Evolutionary conservation across 805 yeast species (phyloP).

Genomic region (Metschnikowia hibisci): DNA sequence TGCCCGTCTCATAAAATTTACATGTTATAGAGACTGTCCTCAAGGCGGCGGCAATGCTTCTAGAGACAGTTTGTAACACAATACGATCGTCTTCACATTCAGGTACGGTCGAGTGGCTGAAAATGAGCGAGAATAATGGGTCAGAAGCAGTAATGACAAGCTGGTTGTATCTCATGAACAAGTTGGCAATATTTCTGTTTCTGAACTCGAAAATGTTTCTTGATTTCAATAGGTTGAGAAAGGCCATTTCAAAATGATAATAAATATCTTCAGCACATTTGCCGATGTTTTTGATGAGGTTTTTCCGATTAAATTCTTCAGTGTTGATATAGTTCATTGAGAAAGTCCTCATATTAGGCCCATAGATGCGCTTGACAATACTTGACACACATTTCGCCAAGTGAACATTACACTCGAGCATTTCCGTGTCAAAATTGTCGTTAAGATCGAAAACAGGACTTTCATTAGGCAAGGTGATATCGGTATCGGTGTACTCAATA

Average conservation of each 20-base stretch:
- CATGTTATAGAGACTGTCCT: slow-evolving; percentile 28
- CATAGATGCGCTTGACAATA: slow-evolving; percentile 33
- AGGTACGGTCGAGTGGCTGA: slow-evolving; percentile 21
- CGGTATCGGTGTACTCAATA: slow-evolving; percentile 41
- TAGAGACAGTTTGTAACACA: slow-evolving; percentile 26
- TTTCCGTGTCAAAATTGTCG: slow-evolving; percentile 28
- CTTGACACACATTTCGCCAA: slow-evolving; percentile 37
- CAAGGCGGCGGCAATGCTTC: slow-evolving; percentile 28
- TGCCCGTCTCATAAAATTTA: slow-evolving; percentile 26
- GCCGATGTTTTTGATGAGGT: slow-evolving; percentile 30
- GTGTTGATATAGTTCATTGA: slow-evolving; percentile 40
- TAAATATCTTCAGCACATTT: slow-evolving; percentile 27
- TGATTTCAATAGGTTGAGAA: slow-evolving; percentile 22
- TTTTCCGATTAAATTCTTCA: slow-evolving; percentile 34
- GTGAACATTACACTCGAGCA: slow-evolving; percentile 37
- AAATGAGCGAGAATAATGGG: slow-evolving; percentile 33
- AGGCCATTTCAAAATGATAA: slow-evolving; percentile 31
- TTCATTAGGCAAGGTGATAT: slow-evolving; percentile 39
- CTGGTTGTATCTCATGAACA: slow-evolving; percentile 35
- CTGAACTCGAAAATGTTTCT: slow-evolving; percentile 19
- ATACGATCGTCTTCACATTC: slow-evolving; percentile 22
- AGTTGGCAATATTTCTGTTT: slow-evolving; percentile 30
- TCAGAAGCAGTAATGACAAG: slow-evolving; percentile 29
- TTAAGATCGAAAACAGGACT: slow-evolving; percentile 23
- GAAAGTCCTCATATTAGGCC: slow-evolving; percentile 38